A percentile compares a stretch with the other conserved stretches of the same genome.
phyloP scores from a whole-genome alignment of 2,329 filamentous ascomycete genomes.

The Magnaporthiopsis poae region DNA sequence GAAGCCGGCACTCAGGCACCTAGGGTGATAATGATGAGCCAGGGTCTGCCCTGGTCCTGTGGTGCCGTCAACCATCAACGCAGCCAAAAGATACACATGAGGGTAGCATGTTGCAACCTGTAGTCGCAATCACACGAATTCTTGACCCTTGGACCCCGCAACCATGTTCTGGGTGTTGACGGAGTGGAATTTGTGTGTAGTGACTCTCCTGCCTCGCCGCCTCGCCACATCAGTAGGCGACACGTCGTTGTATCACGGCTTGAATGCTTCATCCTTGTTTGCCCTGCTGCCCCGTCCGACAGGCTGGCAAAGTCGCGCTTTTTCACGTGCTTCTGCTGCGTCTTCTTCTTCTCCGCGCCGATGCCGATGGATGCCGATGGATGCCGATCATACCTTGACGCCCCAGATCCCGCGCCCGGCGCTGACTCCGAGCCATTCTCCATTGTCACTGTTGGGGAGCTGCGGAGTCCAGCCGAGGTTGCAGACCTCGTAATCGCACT shows the following conservation, averaged over 20 bases:
- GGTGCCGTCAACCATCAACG: not conserved
- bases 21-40: not conserved
- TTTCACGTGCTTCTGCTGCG: not conserved
- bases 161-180: not conserved
- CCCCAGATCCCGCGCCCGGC: slow-evolving; percentile 76
- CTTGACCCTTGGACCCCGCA: not conserved
- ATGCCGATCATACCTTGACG: slow-evolving; percentile 32
- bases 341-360: not conserved
- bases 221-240: not conserved
- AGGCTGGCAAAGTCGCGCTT: not conserved
- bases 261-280: not conserved
- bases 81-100: not conserved
- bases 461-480: slow-evolving; percentile 80
- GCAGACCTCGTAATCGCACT: slow-evolving; percentile 76
- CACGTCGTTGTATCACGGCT: not conserved
- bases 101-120: not conserved
- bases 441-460: slow-evolving; percentile 55
- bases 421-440: slow-evolving; percentile 76
- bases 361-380: not conserved
- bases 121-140: not conserved
- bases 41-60: no score
- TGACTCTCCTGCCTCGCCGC: not conserved
- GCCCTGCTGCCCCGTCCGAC: not conserved
- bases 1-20: not conserved
- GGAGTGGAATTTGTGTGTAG: not conserved